Conservation (phyloP, 345 rosid species). For the Leavenworthia alabamica region DNA sequence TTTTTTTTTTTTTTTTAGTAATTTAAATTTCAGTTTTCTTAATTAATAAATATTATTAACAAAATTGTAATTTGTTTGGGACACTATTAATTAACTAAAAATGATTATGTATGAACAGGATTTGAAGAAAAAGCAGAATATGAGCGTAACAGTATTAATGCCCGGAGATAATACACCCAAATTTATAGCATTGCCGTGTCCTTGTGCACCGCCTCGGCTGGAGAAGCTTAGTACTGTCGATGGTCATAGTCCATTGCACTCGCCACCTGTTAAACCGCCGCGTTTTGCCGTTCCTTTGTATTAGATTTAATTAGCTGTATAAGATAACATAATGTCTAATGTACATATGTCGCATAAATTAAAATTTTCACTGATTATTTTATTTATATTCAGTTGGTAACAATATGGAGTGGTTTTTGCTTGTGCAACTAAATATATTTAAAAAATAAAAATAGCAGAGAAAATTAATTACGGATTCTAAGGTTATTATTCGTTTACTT, state of each 20-base stretch:
- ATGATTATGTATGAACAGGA: slow-evolving; percentile 33
- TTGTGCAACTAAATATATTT: not conserved
- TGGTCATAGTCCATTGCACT: slow-evolving; percentile 38
- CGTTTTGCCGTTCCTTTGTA: slow-evolving; percentile 64
- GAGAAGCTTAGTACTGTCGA: slow-evolving; percentile 37
- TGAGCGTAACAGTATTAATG: slow-evolving; percentile 87
- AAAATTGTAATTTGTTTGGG: not conserved
- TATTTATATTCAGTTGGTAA: slow-evolving; percentile 20
- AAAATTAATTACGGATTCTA: not conserved
- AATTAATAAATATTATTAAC: no score
- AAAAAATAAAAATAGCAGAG: not conserved
- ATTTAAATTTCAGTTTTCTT: no score
- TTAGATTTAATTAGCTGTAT: slow-evolving; percentile 30
- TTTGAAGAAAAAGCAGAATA: slow-evolving; percentile 37
- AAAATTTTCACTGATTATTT: slow-evolving; percentile 6
- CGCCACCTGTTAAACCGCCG: slow-evolving; percentile 41
- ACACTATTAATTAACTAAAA: not conserved
- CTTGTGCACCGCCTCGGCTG: slow-evolving; percentile 55
- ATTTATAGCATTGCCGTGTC: slow-evolving; percentile 92
- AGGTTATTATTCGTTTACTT: no score
- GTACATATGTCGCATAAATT: slow-evolving; percentile 30
- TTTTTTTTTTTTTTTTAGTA: no score
- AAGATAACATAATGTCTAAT: slow-evolving; percentile 18
- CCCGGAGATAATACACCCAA: slow-evolving; percentile 84
- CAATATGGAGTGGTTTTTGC: not conserved